Percentiles rank a stretch among this genome's conserved stretches.
These are phyloP conservation scores for Sugiyamaella pinicola DNA, from an alignment of 1,139 yeast species.

Conservation along the genomic window DNA sequence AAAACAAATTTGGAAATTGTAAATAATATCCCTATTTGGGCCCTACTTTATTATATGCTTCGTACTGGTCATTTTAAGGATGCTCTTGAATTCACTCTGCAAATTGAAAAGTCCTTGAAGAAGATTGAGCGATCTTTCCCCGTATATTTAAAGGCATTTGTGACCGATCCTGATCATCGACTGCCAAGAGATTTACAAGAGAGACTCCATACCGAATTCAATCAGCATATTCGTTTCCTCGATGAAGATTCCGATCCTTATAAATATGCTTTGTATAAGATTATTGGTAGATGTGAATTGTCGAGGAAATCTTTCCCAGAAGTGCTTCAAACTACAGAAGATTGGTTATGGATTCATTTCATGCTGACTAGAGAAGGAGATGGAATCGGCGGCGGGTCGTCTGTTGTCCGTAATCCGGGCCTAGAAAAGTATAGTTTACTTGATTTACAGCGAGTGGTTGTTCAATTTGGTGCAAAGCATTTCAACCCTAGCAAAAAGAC, in stretches of 20 bases:
- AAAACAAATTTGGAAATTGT: constrained; percentile 58
- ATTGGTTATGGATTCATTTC: constrained; percentile 96
- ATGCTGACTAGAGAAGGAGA: constrained; percentile 62
- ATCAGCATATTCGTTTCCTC: constrained; percentile 74
- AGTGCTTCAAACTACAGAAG: constrained; percentile 82
- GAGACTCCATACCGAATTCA: constrained; percentile 76
- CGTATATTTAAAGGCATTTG: constrained; percentile 71
- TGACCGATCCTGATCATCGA: constrained; percentile 55
- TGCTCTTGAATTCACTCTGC: constrained; percentile 62
- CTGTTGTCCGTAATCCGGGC: constrained; percentile 46
- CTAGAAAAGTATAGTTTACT: constrained; percentile 72
- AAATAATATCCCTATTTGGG: constrained; percentile 92
- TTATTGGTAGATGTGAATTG: constrained; percentile 88
- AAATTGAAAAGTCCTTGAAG: constrained; percentile 62
- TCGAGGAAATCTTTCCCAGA: constrained; percentile 72
- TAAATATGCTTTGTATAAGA: constrained; percentile 85
- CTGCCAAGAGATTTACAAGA: constrained; percentile 71
- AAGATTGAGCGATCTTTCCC: constrained; percentile 87
- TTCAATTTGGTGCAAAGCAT: constrained; percentile 72
- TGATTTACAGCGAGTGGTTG: constrained; percentile 72
- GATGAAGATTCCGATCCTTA: constrained; percentile 77
- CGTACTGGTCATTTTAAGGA: constrained; percentile 83
- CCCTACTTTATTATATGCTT: constrained; percentile 76
- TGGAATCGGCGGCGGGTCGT: not conserved
- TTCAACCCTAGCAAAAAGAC: constrained; percentile 66